A percentile compares a stretch with the other conserved stretches of the same genome.
These are phyloP conservation scores for Annulohypoxylon truncatum DNA, from an alignment of 2,329 filamentous ascomycete genomes.

Conservation along the genomic window DNA sequence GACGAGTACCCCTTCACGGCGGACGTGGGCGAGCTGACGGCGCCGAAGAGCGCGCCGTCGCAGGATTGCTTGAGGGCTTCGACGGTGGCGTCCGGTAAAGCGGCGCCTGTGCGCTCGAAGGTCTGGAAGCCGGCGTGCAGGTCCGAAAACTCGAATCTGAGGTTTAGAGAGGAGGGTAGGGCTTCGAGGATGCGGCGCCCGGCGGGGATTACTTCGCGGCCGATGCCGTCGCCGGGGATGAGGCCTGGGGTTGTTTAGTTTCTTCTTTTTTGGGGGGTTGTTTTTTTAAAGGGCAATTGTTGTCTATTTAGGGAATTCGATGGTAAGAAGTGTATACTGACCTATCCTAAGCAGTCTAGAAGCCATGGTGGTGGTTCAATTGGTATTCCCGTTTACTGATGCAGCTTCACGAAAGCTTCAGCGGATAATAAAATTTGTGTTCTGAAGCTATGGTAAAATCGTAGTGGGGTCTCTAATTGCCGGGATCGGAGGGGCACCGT, in stretches of 20 bases:
- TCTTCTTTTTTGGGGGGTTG: too few species aligned
- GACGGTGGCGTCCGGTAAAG: constrained; percentile 91
- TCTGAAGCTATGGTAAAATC: constrained; percentile 4
- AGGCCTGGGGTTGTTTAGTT: constrained; percentile 74
- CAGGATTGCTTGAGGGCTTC: constrained; percentile 90
- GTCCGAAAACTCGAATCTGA: constrained; percentile 95
- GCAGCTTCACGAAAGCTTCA: constrained; percentile 31
- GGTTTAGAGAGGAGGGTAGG: constrained; percentile 86
- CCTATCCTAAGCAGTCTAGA: constrained; percentile 75
- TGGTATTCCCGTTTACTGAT: constrained; percentile 30
- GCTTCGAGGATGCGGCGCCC: constrained; percentile 93
- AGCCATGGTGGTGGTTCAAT: constrained; percentile 63
- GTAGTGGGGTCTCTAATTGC: constrained; percentile 30
- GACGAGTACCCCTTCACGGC: constrained; percentile 96
- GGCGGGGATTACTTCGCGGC: constrained; percentile 96
- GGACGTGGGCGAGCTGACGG: constrained; percentile 90
- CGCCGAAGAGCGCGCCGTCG: constrained; percentile 95
- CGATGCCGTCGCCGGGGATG: constrained; percentile 98
- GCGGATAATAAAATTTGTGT: constrained; percentile 30
- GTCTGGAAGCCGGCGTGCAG: constrained; percentile 93
- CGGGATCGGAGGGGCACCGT: constrained; percentile 36
- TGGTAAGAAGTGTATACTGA: constrained; percentile 52
- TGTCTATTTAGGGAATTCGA: background rate
- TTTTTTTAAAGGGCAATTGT: too few species aligned
- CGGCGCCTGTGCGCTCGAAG: constrained; percentile 89